Evolutionary conservation across 75 land plant species (phyloP), one percentile per base, ranked within the genome.

Genomic region (Pinus albicaulis): DNA sequence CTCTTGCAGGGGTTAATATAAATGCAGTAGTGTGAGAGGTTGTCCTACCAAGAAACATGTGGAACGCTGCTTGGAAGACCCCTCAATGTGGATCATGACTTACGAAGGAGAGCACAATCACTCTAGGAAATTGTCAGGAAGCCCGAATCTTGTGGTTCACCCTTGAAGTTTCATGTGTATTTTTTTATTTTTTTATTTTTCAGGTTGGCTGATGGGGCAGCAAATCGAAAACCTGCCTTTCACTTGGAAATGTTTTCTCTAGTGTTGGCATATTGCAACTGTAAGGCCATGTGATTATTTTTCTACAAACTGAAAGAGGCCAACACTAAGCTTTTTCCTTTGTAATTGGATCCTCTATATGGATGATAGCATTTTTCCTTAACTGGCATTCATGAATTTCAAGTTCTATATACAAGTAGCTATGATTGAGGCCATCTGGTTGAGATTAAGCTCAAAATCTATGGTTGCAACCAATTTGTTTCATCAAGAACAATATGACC

Each of bases 21-120:
- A 92, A 70, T 93, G 95, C 71, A 93, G 95, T 88, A 93, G 95
- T 81, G 83, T 92, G 84, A 87, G 92, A 77, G 95, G 95, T n/a
- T 93, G 95, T 56, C 95, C 95, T 59, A 93, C 95, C 17, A 86
- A 91, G 81, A 92, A 92, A 76, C 95, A 91, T 73, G 95, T 92
- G 0, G 95, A 93, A 69, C 80, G 95, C 58, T 86, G 88, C 72
- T 75, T 93, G 75, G 95, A 93, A 56, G 95, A 93, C 24, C 82
- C 95, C 3, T 80, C 92, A 6, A 93, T 93, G 95, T 82, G 92
- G 16, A 92, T 89, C 57, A 94, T 92, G 23, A 92, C 95, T 5
- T 92, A 92, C 53, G 95, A 92, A 86, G 94, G 94, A 2, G 95
- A 92, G 57, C 95, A 92, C 82, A 92, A 87, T 68, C 95, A 92